Evolutionary conservation across 2,329 filamentous ascomycete genomes (phyloP).

Genomic region (Fusarium foetens): DNA sequence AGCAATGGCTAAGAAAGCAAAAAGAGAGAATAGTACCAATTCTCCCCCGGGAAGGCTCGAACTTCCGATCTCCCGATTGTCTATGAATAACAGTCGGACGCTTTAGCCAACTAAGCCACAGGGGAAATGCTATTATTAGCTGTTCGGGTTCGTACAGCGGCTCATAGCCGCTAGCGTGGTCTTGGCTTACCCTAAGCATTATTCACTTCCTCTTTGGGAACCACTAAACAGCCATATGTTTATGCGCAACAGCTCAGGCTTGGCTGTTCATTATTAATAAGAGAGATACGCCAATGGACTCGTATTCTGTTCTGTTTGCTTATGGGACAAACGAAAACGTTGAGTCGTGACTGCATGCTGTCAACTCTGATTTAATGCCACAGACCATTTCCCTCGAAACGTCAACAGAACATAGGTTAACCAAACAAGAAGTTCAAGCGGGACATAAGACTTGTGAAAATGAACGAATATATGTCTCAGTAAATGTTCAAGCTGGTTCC

Average conservation of each 20-base stretch:
- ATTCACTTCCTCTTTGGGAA: not conserved
- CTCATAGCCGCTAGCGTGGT: rapidly evolving
- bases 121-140: constrained; percentile 16
- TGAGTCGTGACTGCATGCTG: not conserved
- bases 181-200: rapidly evolving
- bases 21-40: not conserved
- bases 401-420: rapidly evolving
- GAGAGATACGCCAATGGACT: rapidly evolving
- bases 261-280: rapidly evolving
- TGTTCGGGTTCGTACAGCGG: rapidly evolving
- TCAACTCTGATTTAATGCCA: rapidly evolving
- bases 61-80: constrained; percentile 47
- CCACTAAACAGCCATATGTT: not conserved
- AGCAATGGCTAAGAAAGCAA: rapidly evolving
- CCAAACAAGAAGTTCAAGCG: rapidly evolving
- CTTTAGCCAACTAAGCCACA: constrained; percentile 43
- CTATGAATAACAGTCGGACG: constrained; percentile 40
- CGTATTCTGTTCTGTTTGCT: not conserved
- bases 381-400: rapidly evolving
- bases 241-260: rapidly evolving
- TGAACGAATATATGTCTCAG: no score
- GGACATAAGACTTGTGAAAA: no score
- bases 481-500: no score
- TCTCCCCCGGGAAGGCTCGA: constrained; percentile 46
- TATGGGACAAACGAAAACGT: rapidly evolving